These are phyloP conservation scores for Rhizophagus clarus DNA, from an alignment of 192 early-diverging fungal species.

Conservation along the genomic window DNA sequence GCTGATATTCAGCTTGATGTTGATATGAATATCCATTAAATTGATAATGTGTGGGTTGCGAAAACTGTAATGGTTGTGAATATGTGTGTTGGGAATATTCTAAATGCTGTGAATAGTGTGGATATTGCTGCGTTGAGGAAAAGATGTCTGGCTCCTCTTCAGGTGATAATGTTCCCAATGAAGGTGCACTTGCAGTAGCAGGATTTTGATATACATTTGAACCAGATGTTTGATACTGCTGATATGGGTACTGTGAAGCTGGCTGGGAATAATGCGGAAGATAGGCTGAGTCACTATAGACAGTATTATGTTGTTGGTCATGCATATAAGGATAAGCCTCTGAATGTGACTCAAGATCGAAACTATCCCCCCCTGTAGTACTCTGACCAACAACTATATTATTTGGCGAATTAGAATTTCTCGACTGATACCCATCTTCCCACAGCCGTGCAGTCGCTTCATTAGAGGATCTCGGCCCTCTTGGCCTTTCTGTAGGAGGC, in stretches of 20 bases:
- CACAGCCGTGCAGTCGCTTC: not conserved
- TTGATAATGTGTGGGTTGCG: not conserved
- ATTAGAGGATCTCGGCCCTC: not conserved
- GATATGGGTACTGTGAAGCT: not conserved
- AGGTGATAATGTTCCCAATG: not conserved
- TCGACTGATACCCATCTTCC: not conserved
- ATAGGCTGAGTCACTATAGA: not conserved
- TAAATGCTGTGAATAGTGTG: not conserved
- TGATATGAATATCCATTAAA: not conserved
- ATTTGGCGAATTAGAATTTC: not conserved
- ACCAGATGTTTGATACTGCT: not conserved
- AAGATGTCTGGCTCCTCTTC: not conserved
- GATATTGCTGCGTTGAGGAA: not conserved
- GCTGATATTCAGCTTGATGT: not conserved
- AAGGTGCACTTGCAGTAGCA: not conserved
- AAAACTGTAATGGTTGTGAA: not conserved
- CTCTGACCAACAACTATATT: not conserved
- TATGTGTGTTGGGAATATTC: not conserved
- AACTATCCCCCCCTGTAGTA: not conserved
- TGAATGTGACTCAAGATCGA: not conserved
- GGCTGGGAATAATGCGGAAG: not conserved
- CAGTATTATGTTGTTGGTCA: not conserved
- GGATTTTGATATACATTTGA: not conserved
- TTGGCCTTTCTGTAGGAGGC: not conserved
- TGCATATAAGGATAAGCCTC: not conserved